Evolutionary conservation across 2,329 filamentous ascomycete species (phyloP).

Genomic region (Sporothrix protearum): DNA sequence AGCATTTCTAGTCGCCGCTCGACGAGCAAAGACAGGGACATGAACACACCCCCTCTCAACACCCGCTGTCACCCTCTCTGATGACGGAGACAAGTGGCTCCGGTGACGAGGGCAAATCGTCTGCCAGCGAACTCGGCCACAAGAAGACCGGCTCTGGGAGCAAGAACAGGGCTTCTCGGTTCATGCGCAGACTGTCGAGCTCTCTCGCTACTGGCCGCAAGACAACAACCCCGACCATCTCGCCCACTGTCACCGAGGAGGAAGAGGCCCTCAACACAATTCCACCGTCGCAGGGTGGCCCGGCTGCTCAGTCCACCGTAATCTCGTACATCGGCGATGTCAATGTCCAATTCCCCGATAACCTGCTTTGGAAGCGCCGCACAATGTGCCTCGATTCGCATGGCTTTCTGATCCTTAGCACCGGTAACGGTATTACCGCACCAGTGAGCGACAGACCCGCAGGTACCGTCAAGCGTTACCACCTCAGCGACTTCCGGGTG

Average conservation of each 20-base stretch:
- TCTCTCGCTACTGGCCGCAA: conserved; percentile 49
- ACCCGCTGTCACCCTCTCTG: conserved; percentile 40
- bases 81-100: conserved; percentile 44
- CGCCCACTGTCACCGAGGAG: conserved; percentile 52
- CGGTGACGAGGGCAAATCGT: conserved; percentile 46
- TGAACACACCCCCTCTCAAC: conserved; percentile 23
- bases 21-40: conserved; percentile 43
- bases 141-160: conserved; percentile 35
- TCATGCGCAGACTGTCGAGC: conserved; percentile 58
- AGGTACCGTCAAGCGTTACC: conserved; percentile 66
- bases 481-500: conserved; percentile 75
- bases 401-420: conserved; percentile 77
- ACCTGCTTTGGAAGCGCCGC: conserved; percentile 91
- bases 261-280: conserved; percentile 34
- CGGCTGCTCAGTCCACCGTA: conserved; percentile 40
- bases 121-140: conserved; percentile 36
- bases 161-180: conserved; percentile 52
- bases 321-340: conserved; percentile 78
- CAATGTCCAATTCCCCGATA: conserved; percentile 96
- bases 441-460: conserved; percentile 47
- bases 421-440: conserved; percentile 53
- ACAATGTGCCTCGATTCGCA: conserved; percentile 80
- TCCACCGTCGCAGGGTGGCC: conserved; percentile 20
- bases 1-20: conserved; percentile 63
- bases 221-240: conserved; percentile 44